These are phyloP conservation scores for Sclerotinia minor DNA, from an alignment of 2,329 filamentous ascomycete genomes.

Conservation along the genomic window DNA sequence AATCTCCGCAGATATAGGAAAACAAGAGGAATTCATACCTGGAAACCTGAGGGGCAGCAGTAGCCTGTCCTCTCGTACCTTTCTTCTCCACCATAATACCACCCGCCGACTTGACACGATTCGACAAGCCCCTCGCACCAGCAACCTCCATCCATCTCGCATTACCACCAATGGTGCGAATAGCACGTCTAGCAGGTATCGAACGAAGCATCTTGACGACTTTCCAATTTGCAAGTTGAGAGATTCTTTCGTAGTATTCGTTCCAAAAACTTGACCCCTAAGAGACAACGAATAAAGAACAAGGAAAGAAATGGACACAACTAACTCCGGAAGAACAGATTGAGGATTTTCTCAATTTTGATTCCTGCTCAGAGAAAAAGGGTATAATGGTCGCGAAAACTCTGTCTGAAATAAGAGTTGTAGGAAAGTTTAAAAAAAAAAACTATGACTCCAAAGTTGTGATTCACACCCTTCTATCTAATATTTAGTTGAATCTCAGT, in stretches of 20 bases:
- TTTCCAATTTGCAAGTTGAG: neutral
- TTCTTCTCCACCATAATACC: conserved; percentile 31
- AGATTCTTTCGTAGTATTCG: neutral
- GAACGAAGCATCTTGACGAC: conserved; percentile 49
- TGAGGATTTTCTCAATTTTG: conserved; percentile 22
- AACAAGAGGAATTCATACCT: conserved; percentile 33
- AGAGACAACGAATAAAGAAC: conserved; percentile 10
- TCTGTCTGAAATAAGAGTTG: neutral
- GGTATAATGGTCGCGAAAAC: conserved; percentile 1
- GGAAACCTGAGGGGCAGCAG: conserved; percentile 43
- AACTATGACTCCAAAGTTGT: conserved; percentile 6
- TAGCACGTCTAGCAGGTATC: conserved; percentile 50
- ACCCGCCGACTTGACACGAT: conserved; percentile 45
- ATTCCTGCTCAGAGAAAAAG: conserved; percentile 11
- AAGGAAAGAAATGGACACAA: conserved; percentile 18
- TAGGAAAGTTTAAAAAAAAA: conserved; percentile 9
- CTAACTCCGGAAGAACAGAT: conserved; percentile 18
- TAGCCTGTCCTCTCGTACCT: conserved; percentile 49
- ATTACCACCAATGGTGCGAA: conserved; percentile 46
- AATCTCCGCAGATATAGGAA: neutral
- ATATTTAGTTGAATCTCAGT: conserved; percentile 1
- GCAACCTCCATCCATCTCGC: conserved; percentile 31
- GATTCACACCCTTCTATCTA: conserved; percentile 6
- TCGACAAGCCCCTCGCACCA: conserved; percentile 25
- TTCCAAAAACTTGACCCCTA: neutral